phyloP scores from a whole-genome alignment of 257 asterid genomes.

The Solanum ossicruentum region DNA sequence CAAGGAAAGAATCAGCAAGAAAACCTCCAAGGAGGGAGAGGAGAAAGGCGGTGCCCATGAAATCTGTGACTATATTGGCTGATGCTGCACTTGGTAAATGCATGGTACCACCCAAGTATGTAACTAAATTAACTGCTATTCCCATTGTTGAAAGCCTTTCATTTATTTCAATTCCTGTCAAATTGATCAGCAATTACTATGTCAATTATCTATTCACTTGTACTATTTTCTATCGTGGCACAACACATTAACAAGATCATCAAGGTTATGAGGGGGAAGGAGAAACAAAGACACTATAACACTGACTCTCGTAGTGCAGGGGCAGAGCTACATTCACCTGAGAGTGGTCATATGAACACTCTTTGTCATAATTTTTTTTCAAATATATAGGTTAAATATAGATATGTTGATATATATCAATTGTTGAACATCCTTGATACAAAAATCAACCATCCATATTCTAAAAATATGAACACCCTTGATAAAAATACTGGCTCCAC shows the following conservation, averaged over 20 bases:
- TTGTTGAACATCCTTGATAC: too few species aligned
- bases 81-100: slow-evolving; percentile 49
- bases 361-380: too few species aligned
- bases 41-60: slow-evolving; percentile 83
- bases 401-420: too few species aligned
- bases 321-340: too few species aligned
- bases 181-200: background rate
- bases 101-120: slow-evolving; percentile 59
- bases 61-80: slow-evolving; percentile 61
- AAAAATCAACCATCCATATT: too few species aligned
- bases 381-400: too few species aligned
- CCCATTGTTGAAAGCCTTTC: slow-evolving; percentile 83
- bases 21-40: slow-evolving; percentile 81
- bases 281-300: too few species aligned
- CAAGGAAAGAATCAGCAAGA: slow-evolving; percentile 87
- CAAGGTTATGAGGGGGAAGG: background rate
- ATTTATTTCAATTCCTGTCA: slow-evolving; percentile 44
- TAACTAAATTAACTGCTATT: slow-evolving; percentile 70
- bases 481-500: too few species aligned
- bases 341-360: too few species aligned
- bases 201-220: background rate
- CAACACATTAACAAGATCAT: background rate
- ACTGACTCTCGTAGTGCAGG: too few species aligned
- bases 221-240: background rate
- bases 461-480: too few species aligned